Conservation (phyloP, 371 early-diverging fungal species). For the Mucor saturninus region DNA sequence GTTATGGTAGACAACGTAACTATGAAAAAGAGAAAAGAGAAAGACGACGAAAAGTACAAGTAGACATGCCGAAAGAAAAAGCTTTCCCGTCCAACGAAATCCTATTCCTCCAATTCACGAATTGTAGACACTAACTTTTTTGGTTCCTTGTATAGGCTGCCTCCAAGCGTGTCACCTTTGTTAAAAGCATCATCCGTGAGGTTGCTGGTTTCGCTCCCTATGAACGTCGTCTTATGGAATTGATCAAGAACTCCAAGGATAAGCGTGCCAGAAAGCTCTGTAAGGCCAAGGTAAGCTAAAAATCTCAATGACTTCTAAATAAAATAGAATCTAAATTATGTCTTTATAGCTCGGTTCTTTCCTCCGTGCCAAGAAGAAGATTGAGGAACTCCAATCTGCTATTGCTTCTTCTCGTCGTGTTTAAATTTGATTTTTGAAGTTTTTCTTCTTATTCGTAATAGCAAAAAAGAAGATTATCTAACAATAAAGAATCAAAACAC, state of each 20-base stretch:
- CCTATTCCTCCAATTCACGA: neutral
- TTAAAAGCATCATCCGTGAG: slow-evolving; percentile 94
- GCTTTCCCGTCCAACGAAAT: neutral
- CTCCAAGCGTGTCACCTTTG: slow-evolving; percentile 89
- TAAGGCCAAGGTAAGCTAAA: slow-evolving; percentile 92
- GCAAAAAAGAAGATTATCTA: neutral
- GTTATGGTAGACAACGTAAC: neutral
- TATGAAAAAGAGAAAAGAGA: neutral
- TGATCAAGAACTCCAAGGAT: slow-evolving; percentile 99
- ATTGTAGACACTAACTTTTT: neutral
- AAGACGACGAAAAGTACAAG: no score
- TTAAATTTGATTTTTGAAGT: slow-evolving; percentile 13
- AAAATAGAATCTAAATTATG: slow-evolving; percentile 84
- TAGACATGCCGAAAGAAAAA: no score
- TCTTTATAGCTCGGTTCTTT: slow-evolving; percentile 90
- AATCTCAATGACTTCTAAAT: slow-evolving; percentile 18
- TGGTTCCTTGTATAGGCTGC: slow-evolving; percentile 51
- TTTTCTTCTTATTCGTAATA: slow-evolving; percentile 1
- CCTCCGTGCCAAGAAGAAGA: slow-evolving; percentile 97
- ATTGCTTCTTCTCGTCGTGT: slow-evolving; percentile 95
- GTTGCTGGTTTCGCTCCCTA: slow-evolving; percentile 98
- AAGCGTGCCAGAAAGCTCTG: slow-evolving; percentile 99
- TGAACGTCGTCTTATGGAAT: slow-evolving; percentile 98
- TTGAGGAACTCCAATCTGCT: slow-evolving; percentile 94
- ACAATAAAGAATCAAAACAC: slow-evolving; percentile 1